Evolutionary conservation across 805 yeast genomes (phyloP), one percentile per base, ranked within the genome.

Genomic region (Candida chauliodis): DNA sequence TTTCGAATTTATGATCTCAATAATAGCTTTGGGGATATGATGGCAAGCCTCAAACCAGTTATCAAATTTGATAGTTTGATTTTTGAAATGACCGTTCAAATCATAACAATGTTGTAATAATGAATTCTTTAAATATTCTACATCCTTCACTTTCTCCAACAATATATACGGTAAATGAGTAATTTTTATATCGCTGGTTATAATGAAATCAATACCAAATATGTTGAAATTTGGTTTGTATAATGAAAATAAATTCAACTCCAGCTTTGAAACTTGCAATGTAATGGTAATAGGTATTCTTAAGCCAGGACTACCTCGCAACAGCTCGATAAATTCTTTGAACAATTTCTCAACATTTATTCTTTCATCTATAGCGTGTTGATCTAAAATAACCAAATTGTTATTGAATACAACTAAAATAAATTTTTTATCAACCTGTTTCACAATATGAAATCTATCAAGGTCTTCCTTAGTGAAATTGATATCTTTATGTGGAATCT

Each of bases 281-380:
- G 5, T 14, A 10, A 13, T n/a, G 2, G 49, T 43, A 7, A 8
- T 33, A 32, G 3, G 4, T 15, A 49, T 19, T 23, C 18, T 7
- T 13, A 34, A 14, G 2, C 24, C 42, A 18, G 46, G 50, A 63
- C n/a, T 38, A 2, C n/a, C 18, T 10, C 8, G 9, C 26, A 40
- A 35, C 19, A 15, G 25, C 7, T 40, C 4, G 5, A 76, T 49
- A 38, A 67, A 63, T 2, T 64, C 66, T 23, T 53, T 45, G n/a
- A 76, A 58, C 9, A 71, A 49, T 1, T 42, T 36, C 48, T 88
- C 96, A 2, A 83, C 72, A 32, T 66, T 65, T 0, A 84, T 66
- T 38, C 96, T 58, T 52, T 88, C 95, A 58, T 84, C 95, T 38
- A 82, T 77, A 0, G 95, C 95, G 63, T 88, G 96, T 50, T 87